Base-by-base conservation (phyloP, 2,329 filamentous ascomycete genomes). In the Ophiostoma pallidulum region DNA sequence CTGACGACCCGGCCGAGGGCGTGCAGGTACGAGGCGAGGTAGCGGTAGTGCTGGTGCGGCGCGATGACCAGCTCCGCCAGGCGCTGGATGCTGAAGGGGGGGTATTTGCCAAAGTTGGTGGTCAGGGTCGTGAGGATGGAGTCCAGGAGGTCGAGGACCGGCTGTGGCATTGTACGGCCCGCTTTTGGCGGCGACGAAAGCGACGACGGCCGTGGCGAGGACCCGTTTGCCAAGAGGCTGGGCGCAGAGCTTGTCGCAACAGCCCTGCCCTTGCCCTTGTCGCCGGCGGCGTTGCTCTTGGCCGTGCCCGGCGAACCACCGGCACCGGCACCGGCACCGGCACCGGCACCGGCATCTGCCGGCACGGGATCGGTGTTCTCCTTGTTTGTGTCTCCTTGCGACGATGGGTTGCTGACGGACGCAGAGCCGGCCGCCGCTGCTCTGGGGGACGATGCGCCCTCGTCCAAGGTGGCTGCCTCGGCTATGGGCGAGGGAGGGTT, bases 81-180 rank as follows among this genome's bases (percentile, higher is more conserved):
- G 33, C 92, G 84, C 66, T 98, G 92, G 52, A 96, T 77, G 3
- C 92, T 97, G 63, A 97, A 88, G 0, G 92, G 92, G 1, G 92
- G 91, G 57, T 85, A 77, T 3, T 72, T 69, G 19, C 77, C 62
- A 64, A 98, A 98, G 55, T 75, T 77, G 3, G 70, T 72, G 42
- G 66, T 71, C 33, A 95, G 70, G 14, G 82, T 80, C 6, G 65
- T 64, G 33, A 66, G 73, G 54, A 87, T 82, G 49, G 77, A 77
- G 50, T 65, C 62, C 40, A 87, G 66, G 60, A 87, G 77, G 46
- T 74, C 71, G 49, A 73, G 66, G 42, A 91, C 70, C 53, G 82
- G 80, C 8, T 72, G 71, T 3, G 85, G 84, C 13, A 90, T 12
- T 3, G 8, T 16, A 16, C 9, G 3, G 8, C 9, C 40, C 16